phyloP scores from a whole-genome alignment of 352 stramenopile genomes.

The Phytophthora idaei region DNA sequence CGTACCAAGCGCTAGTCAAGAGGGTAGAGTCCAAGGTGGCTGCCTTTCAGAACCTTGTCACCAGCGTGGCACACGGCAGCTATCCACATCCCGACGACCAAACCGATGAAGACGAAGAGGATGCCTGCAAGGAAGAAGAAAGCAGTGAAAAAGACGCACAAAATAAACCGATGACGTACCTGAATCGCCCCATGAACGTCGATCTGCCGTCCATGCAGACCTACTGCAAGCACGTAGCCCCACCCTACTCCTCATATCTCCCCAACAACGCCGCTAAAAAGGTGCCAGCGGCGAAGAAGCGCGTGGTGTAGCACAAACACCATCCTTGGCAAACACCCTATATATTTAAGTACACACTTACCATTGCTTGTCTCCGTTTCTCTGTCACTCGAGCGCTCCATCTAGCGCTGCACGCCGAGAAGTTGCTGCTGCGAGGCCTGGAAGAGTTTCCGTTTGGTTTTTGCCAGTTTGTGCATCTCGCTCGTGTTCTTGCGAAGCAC shows the following conservation, averaged over 20 bases:
- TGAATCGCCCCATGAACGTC: slow-evolving; percentile 32
- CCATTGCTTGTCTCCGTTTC: slow-evolving; percentile 16
- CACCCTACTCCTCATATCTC: slow-evolving; percentile 68
- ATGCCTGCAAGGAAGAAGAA: slow-evolving; percentile 2
- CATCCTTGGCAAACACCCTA: slow-evolving; percentile 17
- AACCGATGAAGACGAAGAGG: slow-evolving; percentile 10
- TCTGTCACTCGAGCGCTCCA: background rate
- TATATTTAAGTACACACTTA: slow-evolving; percentile 43
- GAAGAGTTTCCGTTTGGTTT: slow-evolving; percentile 69
- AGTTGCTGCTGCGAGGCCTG: slow-evolving; percentile 70
- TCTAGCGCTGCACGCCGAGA: slow-evolving; percentile 39
- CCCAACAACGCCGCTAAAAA: slow-evolving; percentile 20
- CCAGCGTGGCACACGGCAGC: slow-evolving; percentile 25
- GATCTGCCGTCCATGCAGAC: slow-evolving; percentile 77
- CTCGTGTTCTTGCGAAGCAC: slow-evolving; percentile 69
- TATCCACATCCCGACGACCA: slow-evolving; percentile 21
- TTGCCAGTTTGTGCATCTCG: slow-evolving; percentile 79
- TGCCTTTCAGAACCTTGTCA: slow-evolving; percentile 48
- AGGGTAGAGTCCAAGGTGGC: slow-evolving; percentile 43
- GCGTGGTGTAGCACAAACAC: background rate
- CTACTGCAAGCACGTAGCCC: slow-evolving; percentile 64
- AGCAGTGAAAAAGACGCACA: slow-evolving; percentile 3
- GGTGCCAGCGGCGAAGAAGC: background rate
- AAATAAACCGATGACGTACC: slow-evolving; percentile 26
- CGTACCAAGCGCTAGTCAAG: slow-evolving; percentile 56